Evolutionary conservation across 148 eudicot genomes (phyloP), one percentile per base, ranked within the genome.

Genomic region (Silene uniflora): DNA sequence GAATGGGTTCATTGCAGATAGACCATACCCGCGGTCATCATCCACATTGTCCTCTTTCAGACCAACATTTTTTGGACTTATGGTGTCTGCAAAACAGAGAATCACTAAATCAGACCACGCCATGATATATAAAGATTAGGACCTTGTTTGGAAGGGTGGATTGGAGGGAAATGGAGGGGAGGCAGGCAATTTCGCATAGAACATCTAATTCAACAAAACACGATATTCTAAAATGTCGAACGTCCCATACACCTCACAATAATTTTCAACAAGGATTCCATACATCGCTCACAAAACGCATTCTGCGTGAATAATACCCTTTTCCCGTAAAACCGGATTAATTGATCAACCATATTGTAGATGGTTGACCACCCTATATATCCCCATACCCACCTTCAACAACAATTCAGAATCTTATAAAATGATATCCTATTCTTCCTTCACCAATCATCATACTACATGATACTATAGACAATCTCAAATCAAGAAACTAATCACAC

Each of bases 21-120:
- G 78, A 27, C 96, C 99, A 88, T 87, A 89, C 64, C 98, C 98
- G 61, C 97, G 85, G 60, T 92, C 96, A 86, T 87, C 92, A 73
- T 85, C 96, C 24, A 42, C 84, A 81, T 75, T 78, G 70, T 88
- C 88, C 75, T 82, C 92, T 70, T 52, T 87, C 80, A 95, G 77
- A 59, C 99, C 97, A 88, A 95, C 96, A 87, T 90, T 93, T 61
- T 84, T 84, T 24, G 97, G 91, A 67, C 77, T 78, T 68, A 95
- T 61, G 69, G 86, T 70, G 68, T 90, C 98, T 95, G 87, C 84
- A 86, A 84, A 64, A 74, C 24, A 81, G 67, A 72, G 65, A 8
- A 61, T 32, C 13, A 73, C 73, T 44, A n/a, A 69, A 71, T 71
- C 18, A 16, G 39, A 65, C 32, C n/a, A 54, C 23, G 14, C 54